phyloP scores from a whole-genome alignment of 164 flowering plant genomes.

The Euptelea pleiosperma region DNA sequence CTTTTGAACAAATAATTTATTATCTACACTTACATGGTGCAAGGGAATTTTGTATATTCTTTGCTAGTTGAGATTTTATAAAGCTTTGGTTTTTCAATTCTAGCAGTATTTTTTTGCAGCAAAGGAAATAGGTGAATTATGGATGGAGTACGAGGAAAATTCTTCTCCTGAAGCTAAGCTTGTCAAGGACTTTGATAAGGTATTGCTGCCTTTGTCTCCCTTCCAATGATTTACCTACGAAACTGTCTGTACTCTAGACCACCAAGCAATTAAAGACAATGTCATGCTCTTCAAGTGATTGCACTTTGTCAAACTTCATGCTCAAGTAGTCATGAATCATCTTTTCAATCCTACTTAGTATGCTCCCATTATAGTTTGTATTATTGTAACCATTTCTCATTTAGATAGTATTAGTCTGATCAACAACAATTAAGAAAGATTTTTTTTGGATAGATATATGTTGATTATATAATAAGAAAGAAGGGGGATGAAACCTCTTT shows the following conservation, averaged over 20 bases:
- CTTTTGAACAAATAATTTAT: neutral
- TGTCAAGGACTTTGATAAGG: constrained; percentile 98
- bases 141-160: constrained; percentile 92
- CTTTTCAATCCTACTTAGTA: neutral
- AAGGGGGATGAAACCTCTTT: too few species aligned
- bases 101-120: constrained; percentile 39
- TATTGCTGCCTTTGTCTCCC: constrained; percentile 15
- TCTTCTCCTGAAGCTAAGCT: constrained; percentile 83
- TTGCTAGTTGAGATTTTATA: neutral
- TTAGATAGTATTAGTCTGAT: neutral
- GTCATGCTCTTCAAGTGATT: neutral
- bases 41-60: neutral
- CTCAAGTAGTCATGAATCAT: neutral
- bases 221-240: neutral
- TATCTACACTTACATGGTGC: too few species aligned
- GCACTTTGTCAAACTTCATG: neutral
- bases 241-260: neutral
- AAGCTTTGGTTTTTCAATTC: neutral
- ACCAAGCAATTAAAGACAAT: neutral
- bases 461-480: too few species aligned
- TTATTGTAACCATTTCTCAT: neutral
- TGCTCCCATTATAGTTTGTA: neutral
- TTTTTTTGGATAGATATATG: too few species aligned
- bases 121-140: constrained; percentile 64
- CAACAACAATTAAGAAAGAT: too few species aligned